Base-by-base conservation (phyloP, 495 filamentous ascomycete genomes). In the Staphylotrichum tortipilum region DNA sequence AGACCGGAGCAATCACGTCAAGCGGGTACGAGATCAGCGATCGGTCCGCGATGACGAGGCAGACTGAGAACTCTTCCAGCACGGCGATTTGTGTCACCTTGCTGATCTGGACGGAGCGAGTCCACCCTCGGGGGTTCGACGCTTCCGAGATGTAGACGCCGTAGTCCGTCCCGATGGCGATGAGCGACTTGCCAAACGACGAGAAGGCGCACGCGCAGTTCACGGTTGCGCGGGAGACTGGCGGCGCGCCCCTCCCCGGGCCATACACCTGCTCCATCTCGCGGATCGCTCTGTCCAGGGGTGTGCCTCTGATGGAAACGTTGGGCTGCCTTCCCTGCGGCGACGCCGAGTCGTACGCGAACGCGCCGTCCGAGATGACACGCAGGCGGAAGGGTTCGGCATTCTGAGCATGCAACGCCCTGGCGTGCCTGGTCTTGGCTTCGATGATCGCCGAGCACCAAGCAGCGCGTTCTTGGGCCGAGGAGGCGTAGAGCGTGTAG, bases 401-500 rank as follows among this genome's bases (percentile, higher is more conserved):
- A 63, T 96, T 94, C 63, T 97, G 94, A 1, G 86, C 80, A 64
- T 87, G 86, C 8, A 97, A 71, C 14, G 89, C 84, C 3, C 85
- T 80, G 7, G 94, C 92, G 67, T 97, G 90, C 46, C 83, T 81
- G 4, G 89, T 94, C 69, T 99, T 97, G 8, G 92, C 92, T 57
- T 92, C 84, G 23, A 89, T 81, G 57, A 99, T 95, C 68, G 88
- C 94, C 29, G 84, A 79, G 57, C 88, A 94, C 92, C 92, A 99
- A 18, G 94, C 87, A 49, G 81, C 74, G 40, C 92, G 78, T 52
- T 82, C 85, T 48, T 81, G 75, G 2, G 81, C 76, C 1, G 78
- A 81, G 23, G 81, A 77, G 1, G 91, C 89, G 56, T 92, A 97
- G 3, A 99, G 76, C 3, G 84, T 94, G 63, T 95, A 97, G 5